phyloP scores from a whole-genome alignment of 257 asterid species.

The Mitragyna speciosa region DNA sequence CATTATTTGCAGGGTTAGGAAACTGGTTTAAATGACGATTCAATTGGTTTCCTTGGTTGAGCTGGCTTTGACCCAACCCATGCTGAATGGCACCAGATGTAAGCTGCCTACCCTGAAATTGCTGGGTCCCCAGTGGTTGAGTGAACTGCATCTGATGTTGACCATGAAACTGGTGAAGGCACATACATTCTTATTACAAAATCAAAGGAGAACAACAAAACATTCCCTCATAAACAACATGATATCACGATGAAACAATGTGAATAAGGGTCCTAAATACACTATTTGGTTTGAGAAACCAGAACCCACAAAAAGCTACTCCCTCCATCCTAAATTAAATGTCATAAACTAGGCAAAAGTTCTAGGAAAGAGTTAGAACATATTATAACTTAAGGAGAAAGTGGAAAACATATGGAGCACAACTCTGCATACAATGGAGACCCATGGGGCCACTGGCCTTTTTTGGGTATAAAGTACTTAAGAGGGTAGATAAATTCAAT shows the following conservation, averaged over 20 bases:
- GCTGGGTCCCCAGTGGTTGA: slow-evolving; percentile 78
- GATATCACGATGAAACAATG: neutral
- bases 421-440: neutral
- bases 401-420: neutral
- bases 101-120: slow-evolving; percentile 80
- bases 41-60: slow-evolving; percentile 88
- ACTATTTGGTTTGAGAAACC: neutral
- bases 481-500: neutral
- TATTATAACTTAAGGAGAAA: neutral
- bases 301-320: neutral
- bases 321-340: neutral
- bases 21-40: slow-evolving; percentile 85
- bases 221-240: neutral
- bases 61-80: slow-evolving; percentile 67
- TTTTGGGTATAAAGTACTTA: neutral
- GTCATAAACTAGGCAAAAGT: neutral
- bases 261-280: neutral
- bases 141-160: slow-evolving; percentile 94
- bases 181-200: neutral
- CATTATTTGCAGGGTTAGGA: slow-evolving; percentile 79
- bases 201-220: neutral
- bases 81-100: slow-evolving; percentile 75
- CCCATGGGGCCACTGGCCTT: neutral
- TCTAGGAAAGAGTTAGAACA: neutral
- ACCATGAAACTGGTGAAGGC: slow-evolving; percentile 60